Evolutionary conservation across 768 basidiomycete species (phyloP).

Genomic region (Hirschioporus abietinus): DNA sequence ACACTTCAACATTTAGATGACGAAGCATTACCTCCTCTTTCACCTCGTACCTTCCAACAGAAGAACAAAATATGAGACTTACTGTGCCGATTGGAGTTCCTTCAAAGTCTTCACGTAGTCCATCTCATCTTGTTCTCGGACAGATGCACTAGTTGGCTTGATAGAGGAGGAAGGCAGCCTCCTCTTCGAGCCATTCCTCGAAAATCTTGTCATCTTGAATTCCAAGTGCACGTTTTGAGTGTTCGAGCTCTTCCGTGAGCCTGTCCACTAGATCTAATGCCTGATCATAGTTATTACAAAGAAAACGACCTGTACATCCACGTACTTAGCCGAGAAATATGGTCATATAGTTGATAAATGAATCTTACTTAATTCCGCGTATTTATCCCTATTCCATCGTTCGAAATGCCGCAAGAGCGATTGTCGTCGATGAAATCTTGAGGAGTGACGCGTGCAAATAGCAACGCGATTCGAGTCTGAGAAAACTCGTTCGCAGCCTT

Average conservation of each 20-base stretch:
- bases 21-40: too few species aligned
- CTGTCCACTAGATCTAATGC: not conserved
- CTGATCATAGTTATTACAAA: slow-evolving; percentile 6
- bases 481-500: slow-evolving; percentile 25
- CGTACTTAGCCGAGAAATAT: too few species aligned
- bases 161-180: slow-evolving; percentile 15
- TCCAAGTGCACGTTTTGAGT: not conserved
- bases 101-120: slow-evolving; percentile 3
- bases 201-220: slow-evolving; percentile 9
- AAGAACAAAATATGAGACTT: not conserved
- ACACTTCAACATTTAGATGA: too few species aligned
- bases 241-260: not conserved
- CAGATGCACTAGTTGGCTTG: slow-evolving; percentile 12
- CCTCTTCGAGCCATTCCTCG: slow-evolving; percentile 18
- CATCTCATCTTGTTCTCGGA: not conserved
- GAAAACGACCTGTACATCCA: slow-evolving; percentile 6
- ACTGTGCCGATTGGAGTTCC: not conserved
- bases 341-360: not conserved
- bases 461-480: slow-evolving; percentile 21
- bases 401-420: slow-evolving; percentile 19
- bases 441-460: slow-evolving; percentile 16
- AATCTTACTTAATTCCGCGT: slow-evolving; percentile 18
- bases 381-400: slow-evolving; percentile 20
- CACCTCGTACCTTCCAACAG: too few species aligned
- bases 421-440: slow-evolving; percentile 24